These are phyloP conservation scores for Capronia coronata DNA, from an alignment of 2,329 filamentous ascomycete genomes.

Conservation along the genomic window DNA sequence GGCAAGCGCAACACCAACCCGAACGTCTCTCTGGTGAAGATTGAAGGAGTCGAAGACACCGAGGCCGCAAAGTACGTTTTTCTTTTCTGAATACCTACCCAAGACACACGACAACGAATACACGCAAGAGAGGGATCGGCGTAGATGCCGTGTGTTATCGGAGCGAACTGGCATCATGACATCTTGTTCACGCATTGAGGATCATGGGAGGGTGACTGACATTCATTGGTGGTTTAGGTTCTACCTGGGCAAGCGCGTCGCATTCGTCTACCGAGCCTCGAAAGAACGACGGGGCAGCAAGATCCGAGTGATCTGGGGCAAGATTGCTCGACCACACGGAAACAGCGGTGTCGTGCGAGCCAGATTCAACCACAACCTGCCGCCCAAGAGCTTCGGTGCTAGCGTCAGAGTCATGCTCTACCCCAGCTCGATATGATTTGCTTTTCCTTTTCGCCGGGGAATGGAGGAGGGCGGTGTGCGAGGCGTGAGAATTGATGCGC, in stretches of 20 bases:
- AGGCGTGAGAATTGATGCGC: not conserved
- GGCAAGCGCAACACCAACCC: constrained; percentile 87
- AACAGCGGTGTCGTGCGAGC: constrained; percentile 98
- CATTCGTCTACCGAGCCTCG: constrained; percentile 95
- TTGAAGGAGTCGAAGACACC: constrained; percentile 92
- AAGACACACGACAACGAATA: not conserved
- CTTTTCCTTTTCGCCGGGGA: not conserved
- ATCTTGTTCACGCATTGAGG: not conserved
- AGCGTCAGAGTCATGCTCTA: constrained; percentile 96
- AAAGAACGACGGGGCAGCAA: constrained; percentile 95
- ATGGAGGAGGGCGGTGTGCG: not conserved
- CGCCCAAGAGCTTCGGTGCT: constrained; percentile 92
- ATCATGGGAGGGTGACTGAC: not conserved
- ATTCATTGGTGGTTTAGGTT: constrained; percentile 48
- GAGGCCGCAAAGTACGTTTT: constrained; percentile 70
- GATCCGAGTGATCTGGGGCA: constrained; percentile 99
- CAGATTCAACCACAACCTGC: constrained; percentile 94
- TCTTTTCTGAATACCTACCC: not conserved
- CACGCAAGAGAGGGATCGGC: not conserved
- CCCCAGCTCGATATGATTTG: constrained; percentile 77
- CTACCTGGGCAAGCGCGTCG: constrained; percentile 98
- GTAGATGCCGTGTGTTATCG: not conserved
- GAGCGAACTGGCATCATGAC: not conserved
- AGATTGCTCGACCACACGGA: constrained; percentile 92
- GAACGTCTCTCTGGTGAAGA: constrained; percentile 90